These are phyloP conservation scores for Boletus sp. DNA, from an alignment of 768 basidiomycete genomes.

Conservation along the genomic window DNA sequence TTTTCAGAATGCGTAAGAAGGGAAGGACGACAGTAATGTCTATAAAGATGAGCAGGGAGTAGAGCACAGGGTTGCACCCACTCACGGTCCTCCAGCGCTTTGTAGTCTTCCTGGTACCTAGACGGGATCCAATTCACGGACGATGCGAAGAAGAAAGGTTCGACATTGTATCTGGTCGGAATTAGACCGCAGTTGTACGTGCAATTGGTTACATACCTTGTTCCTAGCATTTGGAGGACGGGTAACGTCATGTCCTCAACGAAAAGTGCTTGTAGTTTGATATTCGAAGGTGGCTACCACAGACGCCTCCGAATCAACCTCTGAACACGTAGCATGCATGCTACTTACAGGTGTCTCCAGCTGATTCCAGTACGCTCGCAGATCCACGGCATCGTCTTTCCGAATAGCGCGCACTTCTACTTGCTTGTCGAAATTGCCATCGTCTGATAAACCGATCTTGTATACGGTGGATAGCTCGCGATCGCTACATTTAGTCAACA, in stretches of 20 bases:
- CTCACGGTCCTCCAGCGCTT: constrained; percentile 39
- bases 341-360: constrained; percentile 27
- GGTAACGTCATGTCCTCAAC: constrained; percentile 36
- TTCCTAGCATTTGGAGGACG: constrained; percentile 41
- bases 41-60: constrained; percentile 14
- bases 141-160: constrained; percentile 45
- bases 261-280: constrained; percentile 38
- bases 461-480: constrained; percentile 18
- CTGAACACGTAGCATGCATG: background rate
- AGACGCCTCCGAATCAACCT: background rate
- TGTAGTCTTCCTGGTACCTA: constrained; percentile 39
- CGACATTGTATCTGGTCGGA: constrained; percentile 36
- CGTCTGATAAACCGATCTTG: constrained; percentile 14
- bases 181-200: background rate
- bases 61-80: constrained; percentile 5
- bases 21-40: constrained; percentile 44
- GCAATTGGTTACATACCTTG: constrained; percentile 28
- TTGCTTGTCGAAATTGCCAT: constrained; percentile 19
- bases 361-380: constrained; percentile 30
- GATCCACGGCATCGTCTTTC: constrained; percentile 8
- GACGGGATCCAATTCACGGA: constrained; percentile 43
- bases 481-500: constrained; percentile 25
- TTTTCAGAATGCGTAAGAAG: constrained; percentile 40
- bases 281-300: constrained; percentile 23
- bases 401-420: constrained; percentile 10